Evolutionary conservation across 768 basidiomycete species (phyloP), one percentile per base, ranked within the genome.

Genomic region (Coprinellus aureogranulatus): DNA sequence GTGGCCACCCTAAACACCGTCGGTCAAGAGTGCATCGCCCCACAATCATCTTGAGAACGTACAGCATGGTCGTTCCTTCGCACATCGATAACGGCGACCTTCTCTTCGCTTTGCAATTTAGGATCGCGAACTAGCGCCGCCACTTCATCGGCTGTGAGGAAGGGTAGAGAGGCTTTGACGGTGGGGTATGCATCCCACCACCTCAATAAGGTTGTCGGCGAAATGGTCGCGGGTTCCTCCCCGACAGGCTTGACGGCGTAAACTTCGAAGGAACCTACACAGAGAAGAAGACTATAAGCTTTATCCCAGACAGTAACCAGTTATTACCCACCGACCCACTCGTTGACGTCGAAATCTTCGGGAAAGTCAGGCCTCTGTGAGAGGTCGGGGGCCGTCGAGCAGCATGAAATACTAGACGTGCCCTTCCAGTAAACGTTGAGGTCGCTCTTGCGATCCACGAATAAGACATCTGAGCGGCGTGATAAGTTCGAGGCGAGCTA

Each of bases 111-210:
- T 50, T 50, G 53, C n/a, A 44, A n/a, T 5, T 46, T 40, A 1
- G 59, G 48, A 27, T 65, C 54, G 1, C 65, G 66, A 23, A 78
- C 65, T 11, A 78, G 65, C 20, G 57, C 63, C 20, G 72, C 77
- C 0, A 84, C 71, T 20, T 77, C 74, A 14, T 72, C 73, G 8
- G 69, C 69, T 1, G 72, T 65, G 28, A 81, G 48, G 2, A 61
- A 44, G 1, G 65, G 63, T 4, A 72, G 70, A 1, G 71, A 63
- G 1, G 79, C 74, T 40, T 64, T 62, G 34, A 70, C 67, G 4
- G 61, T 44, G 0, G 84, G 84, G 62, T 80, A 84, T 0, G 81
- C 82, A 54, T 83, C 78, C 81, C 80, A 83, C 80, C 80, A 84
- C 2, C 70, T 70, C 16, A 69, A 64, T 30, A 84, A 72, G n/a